Conservation (phyloP, 2,329 filamentous ascomycete species). For the Fusarium heterosporum region DNA sequence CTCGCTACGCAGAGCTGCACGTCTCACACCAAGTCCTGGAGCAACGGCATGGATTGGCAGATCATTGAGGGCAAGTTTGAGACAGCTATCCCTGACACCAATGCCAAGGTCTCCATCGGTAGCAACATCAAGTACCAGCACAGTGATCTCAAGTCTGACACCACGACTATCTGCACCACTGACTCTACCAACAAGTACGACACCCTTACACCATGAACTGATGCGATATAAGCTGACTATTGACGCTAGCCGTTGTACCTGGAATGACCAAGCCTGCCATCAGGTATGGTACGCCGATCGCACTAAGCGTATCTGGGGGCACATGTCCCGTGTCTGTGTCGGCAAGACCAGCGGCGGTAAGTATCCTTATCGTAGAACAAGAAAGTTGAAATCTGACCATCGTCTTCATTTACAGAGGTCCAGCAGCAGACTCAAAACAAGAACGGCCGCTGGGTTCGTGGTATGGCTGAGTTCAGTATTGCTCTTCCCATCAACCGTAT, state of each 20-base stretch:
- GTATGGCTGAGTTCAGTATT: conserved; percentile 30
- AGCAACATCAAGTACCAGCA: not conserved
- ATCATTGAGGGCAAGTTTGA: not conserved
- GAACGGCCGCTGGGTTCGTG: conserved; percentile 23
- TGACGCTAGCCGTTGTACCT: not conserved
- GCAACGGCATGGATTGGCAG: not conserved
- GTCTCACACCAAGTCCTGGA: not conserved
- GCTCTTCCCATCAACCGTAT: conserved; percentile 22
- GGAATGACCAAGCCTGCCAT: not conserved
- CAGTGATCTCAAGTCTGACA: not conserved
- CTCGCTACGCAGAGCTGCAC: not conserved
- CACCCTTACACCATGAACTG: not conserved
- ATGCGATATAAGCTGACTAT: not conserved
- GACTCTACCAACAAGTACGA: not conserved
- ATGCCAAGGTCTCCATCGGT: not conserved
- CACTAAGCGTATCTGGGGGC: conserved; percentile 2
- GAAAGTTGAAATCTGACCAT: not conserved
- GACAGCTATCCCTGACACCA: not conserved
- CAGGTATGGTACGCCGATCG: not conserved
- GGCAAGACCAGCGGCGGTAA: conserved; percentile 7
- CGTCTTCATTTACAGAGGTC: conserved; percentile 1
- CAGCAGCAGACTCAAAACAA: conserved; percentile 22
- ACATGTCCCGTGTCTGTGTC: conserved; percentile 21
- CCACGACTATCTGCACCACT: not conserved
- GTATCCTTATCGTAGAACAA: not conserved